These are phyloP conservation scores for Isochrysis galbana DNA, from an alignment of 78 protist species.

Conservation along the genomic window DNA sequence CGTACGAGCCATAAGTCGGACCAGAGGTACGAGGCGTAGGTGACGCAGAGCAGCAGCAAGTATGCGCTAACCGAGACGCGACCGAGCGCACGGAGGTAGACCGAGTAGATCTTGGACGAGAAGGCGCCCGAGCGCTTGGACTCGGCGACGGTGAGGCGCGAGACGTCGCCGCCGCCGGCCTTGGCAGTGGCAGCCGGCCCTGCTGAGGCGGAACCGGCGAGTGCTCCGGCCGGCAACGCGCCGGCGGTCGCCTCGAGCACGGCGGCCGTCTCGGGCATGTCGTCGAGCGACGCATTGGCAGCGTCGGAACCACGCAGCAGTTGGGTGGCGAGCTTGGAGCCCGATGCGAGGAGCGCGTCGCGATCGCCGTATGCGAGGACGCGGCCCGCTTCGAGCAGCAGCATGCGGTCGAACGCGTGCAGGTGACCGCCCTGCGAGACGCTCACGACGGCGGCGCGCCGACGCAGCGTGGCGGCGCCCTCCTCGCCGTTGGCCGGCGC, in stretches of 20 bases:
- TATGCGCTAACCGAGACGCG: background rate
- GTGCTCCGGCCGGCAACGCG: background rate
- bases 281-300: background rate
- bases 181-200: background rate
- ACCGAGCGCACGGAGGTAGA: background rate
- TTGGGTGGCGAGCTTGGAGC: background rate
- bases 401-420: background rate
- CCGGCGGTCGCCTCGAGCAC: background rate
- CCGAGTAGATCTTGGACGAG: background rate
- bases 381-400: background rate
- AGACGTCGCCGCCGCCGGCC: background rate
- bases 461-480: background rate
- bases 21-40: background rate
- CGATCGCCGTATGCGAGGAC: background rate
- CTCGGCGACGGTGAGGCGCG: background rate
- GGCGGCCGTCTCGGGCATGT: background rate
- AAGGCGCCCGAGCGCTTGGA: background rate
- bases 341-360: background rate
- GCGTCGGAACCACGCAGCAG: background rate
- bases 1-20: constrained; percentile 26
- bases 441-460: background rate
- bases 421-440: background rate
- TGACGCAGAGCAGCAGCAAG: background rate
- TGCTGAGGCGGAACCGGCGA: background rate
- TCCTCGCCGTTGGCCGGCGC: too few relatives aligned